Evolutionary conservation across 176 grass and related monocot genomes (phyloP).

Genomic region (Avena sativa): DNA sequence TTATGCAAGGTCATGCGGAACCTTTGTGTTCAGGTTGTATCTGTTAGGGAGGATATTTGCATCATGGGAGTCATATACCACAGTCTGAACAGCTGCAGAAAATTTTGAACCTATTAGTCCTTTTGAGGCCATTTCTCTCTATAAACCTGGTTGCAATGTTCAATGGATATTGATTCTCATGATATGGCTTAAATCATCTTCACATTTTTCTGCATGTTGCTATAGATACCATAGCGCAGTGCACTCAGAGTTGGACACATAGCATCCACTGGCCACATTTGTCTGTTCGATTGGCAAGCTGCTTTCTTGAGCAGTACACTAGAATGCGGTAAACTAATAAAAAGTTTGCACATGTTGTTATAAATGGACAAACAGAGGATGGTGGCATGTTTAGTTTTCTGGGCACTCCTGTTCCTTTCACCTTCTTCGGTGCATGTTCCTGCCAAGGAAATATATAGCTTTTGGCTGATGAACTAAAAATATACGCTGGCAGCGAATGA

Average conservation of each 20-base stretch:
- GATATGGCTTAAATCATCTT: constrained; percentile 6
- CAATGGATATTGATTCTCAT: constrained; percentile 12
- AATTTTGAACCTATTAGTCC: background rate
- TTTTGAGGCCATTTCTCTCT: background rate
- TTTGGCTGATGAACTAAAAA: constrained; percentile 40
- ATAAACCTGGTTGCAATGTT: background rate
- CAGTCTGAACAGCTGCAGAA: constrained; percentile 23
- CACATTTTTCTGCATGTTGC: background rate
- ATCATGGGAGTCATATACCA: constrained; percentile 8
- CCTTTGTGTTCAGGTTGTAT: constrained; percentile 15
- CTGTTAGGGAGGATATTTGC: background rate
- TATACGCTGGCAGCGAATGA: constrained; percentile 37
- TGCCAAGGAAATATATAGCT: constrained; percentile 30
- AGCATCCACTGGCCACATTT: background rate
- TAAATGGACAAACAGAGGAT: constrained; percentile 13
- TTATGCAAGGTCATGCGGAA: constrained; percentile 6
- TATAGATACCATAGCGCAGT: constrained; percentile 1
- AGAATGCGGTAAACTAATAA: constrained; percentile 1
- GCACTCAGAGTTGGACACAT: background rate
- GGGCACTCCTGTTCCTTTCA: constrained; percentile 38
- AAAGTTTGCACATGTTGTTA: background rate
- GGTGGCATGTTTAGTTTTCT: constrained; percentile 34
- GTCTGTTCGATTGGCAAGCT: background rate
- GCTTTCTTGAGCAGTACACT: constrained; percentile 2
- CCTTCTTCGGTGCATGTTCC: constrained; percentile 44